Percentiles rank a stretch among this genome's conserved stretches.
These are phyloP conservation scores for Nakazawaea peltata DNA, from an alignment of 805 yeast species.

Conservation along the genomic window DNA sequence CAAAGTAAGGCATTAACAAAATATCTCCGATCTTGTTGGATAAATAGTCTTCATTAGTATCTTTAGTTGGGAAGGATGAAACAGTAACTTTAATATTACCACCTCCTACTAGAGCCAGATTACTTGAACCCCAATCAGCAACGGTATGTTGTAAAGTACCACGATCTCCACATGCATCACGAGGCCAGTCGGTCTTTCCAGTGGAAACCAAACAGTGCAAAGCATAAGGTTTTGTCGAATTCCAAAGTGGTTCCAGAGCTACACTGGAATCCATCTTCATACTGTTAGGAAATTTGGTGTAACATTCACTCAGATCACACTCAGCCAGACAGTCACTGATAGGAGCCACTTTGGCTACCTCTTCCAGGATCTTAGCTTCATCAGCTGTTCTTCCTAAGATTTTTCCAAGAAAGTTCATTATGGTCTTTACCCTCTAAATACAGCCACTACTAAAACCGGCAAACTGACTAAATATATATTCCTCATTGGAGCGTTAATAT, in stretches of 20 bases:
- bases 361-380: slow-evolving; percentile 15
- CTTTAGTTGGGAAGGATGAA: slow-evolving; percentile 36
- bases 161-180: slow-evolving; percentile 45
- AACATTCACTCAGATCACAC: slow-evolving; percentile 44
- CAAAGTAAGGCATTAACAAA: slow-evolving; percentile 64
- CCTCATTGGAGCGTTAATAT: no score
- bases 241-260: slow-evolving; percentile 42
- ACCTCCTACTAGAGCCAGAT: slow-evolving; percentile 15
- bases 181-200: slow-evolving; percentile 79
- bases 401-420: no score
- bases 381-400: no score
- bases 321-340: slow-evolving; percentile 42
- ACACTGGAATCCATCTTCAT: slow-evolving; percentile 31
- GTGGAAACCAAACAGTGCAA: slow-evolving; percentile 78
- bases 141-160: slow-evolving; percentile 24
- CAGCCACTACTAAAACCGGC: no score
- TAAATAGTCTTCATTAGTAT: slow-evolving; percentile 31
- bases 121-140: slow-evolving; percentile 15
- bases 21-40: slow-evolving; percentile 46
- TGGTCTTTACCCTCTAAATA: no score
- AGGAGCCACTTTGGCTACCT: slow-evolving; percentile 29
- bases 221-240: slow-evolving; percentile 61
- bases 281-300: slow-evolving; percentile 42
- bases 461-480: no score
- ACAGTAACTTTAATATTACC: slow-evolving; percentile 42